Base-by-base conservation (phyloP, 2,329 filamentous ascomycete species). In the Xylaria sp. region DNA sequence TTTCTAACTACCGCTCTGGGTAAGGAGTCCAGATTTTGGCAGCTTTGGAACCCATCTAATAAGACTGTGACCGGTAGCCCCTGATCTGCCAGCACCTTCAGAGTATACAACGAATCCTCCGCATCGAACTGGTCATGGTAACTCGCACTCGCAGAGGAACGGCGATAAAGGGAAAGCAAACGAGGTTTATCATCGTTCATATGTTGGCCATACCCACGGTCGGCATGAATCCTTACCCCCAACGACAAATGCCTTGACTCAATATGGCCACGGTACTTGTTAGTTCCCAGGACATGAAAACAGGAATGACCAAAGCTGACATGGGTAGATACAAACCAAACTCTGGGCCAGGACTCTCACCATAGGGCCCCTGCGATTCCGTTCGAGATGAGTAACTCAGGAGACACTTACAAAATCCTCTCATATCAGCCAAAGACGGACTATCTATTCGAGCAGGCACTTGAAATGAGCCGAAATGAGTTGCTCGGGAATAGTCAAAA, bases 101-200 rank as follows among this genome's bases (percentile, higher is more conserved):
- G 64, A 55, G 42, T 70, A 70, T 62, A 70, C 67, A 10, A 66
- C 64, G 54, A 53, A 67, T 55, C 44, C 35, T 9, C 55, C 50
- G 44, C 62, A 57, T n/a, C 55, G 64, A 23, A 23, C 54, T 18
- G 11, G 51, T 5, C 57, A 58, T 35, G 52, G 57, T 42, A 59
- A 63, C 52, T 55, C 57, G 37, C 54, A 54, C 9, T 55, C 59
- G 19, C 60, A 64, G 5, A 54, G 39, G 35, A 61, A 61, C 39
- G 68, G 69, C 58, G 66, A 66, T 19, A 69, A 70, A 57, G 66
- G 63, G 11, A 64, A 54, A 55, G 49, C 51, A 19, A 46, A 37
- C 19, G 37, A 44, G 3, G 11, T 9, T 54, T 19, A 52, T 13
- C 46, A 61, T 35, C 30, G 61, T 42, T 3, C 8, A 16, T 42